These are phyloP conservation scores for Sporodiniella umbellata DNA, from an alignment of 371 early-diverging fungal genomes.

Conservation along the genomic window DNA sequence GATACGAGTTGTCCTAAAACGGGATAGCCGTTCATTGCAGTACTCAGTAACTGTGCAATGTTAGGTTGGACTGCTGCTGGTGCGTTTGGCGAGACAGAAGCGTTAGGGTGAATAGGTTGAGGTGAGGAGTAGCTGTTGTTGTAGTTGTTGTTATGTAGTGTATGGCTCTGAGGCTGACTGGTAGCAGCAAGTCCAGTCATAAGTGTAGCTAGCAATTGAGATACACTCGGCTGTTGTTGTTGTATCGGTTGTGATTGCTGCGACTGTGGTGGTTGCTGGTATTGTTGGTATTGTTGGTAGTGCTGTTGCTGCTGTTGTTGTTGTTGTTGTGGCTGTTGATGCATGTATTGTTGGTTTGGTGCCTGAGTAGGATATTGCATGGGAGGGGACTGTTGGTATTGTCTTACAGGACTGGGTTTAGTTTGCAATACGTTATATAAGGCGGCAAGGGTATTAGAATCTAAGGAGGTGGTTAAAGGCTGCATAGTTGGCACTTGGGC, in stretches of 20 bases:
- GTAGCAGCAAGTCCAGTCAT: slow-evolving; percentile 9
- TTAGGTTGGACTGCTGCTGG: slow-evolving; percentile 4
- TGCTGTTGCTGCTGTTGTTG: background rate
- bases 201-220: slow-evolving; percentile 22
- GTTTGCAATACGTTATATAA: slow-evolving; percentile 16
- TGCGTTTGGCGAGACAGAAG: background rate
- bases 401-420: slow-evolving; percentile 1
- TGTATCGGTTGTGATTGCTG: no score
- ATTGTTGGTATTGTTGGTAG: no score
- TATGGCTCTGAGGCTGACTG: background rate
- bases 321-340: background rate
- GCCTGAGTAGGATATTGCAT: background rate
- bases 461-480: slow-evolving; percentile 11
- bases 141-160: background rate
- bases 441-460: slow-evolving; percentile 22
- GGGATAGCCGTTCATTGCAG: slow-evolving; percentile 20
- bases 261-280: background rate
- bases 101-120: background rate
- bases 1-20: slow-evolving; percentile 11
- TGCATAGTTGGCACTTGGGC: background rate
- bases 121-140: background rate
- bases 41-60: slow-evolving; percentile 23
- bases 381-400: background rate
- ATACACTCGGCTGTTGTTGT: slow-evolving; percentile 9
- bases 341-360: background rate